Conservation (phyloP, 805 yeast species). For the Ogataea trehalophila region DNA sequence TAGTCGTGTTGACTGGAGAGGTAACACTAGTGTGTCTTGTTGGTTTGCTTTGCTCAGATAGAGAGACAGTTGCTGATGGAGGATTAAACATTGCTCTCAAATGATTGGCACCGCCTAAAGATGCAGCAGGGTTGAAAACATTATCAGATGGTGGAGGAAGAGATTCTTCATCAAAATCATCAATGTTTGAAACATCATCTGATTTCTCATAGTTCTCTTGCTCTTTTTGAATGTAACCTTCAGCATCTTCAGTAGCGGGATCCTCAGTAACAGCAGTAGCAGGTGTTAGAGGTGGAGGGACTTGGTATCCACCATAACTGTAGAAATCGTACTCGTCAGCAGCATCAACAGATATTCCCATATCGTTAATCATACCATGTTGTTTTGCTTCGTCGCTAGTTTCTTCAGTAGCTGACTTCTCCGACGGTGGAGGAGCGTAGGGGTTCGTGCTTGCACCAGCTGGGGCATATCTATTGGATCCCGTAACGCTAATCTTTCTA, state of each 20-base stretch:
- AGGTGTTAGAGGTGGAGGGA: background rate
- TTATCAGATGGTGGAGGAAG: conserved; percentile 19
- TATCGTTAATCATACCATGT: conserved; percentile 3
- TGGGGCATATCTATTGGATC: conserved; percentile 8
- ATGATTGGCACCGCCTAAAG: conserved; percentile 14
- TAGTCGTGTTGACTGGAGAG: conserved; percentile 23
- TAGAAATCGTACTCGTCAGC: background rate
- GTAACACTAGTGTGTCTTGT: background rate
- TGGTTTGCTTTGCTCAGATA: background rate
- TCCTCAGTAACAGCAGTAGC: background rate
- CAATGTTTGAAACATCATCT: background rate
- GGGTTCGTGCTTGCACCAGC: background rate
- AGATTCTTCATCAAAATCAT: conserved; percentile 5
- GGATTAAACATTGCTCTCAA: conserved; percentile 27
- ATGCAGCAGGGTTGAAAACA: conserved; percentile 15
- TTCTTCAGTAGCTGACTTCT: conserved; percentile 4
- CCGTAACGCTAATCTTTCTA: conserved; percentile 5
- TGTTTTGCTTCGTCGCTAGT: conserved; percentile 12
- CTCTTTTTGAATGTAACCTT: background rate
- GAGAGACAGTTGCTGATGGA: conserved; percentile 14
- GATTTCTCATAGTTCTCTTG: background rate
- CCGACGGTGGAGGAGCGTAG: background rate
- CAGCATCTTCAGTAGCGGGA: conserved; percentile 3
- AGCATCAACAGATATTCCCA: background rate
- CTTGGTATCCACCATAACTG: background rate